Conservation (phyloP, 1,139 yeast genomes). For the Yamadazyma atlantica region DNA sequence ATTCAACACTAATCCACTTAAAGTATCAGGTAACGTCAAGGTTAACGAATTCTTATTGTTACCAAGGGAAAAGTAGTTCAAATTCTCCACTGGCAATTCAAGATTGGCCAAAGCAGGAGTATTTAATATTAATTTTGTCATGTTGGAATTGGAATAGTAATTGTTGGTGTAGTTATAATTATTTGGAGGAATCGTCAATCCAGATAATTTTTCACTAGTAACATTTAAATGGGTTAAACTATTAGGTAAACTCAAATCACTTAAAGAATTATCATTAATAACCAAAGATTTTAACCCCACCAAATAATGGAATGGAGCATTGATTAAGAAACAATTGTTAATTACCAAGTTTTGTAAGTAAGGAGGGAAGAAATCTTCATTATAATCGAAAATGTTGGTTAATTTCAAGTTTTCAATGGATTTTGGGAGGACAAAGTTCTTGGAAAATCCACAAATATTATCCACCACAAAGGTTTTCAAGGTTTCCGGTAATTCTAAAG, state of each 20-base stretch:
- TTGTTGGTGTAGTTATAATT: slow-evolving; percentile 1
- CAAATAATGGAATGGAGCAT: slow-evolving; percentile 3
- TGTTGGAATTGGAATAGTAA: slow-evolving; percentile 2
- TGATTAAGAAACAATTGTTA: slow-evolving; percentile 1
- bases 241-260: slow-evolving; percentile 1
- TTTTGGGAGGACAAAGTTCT: slow-evolving; percentile 6
- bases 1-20: neutral
- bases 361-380: slow-evolving; percentile 3
- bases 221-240: slow-evolving; percentile 1
- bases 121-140: neutral
- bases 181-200: slow-evolving; percentile 2
- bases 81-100: slow-evolving; percentile 1
- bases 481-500: slow-evolving; percentile 7
- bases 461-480: slow-evolving; percentile 4
- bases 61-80: slow-evolving; percentile 2
- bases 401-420: slow-evolving; percentile 5
- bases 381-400: slow-evolving; percentile 4
- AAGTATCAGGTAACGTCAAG: slow-evolving; percentile 1
- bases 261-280: neutral
- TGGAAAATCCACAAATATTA: slow-evolving; percentile 3
- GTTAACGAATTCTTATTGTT: neutral
- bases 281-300: neutral
- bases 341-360: neutral
- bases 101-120: neutral
- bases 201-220: neutral